Conservation (phyloP, 2,329 filamentous ascomycete genomes). For the Blastomyces percursus region DNA sequence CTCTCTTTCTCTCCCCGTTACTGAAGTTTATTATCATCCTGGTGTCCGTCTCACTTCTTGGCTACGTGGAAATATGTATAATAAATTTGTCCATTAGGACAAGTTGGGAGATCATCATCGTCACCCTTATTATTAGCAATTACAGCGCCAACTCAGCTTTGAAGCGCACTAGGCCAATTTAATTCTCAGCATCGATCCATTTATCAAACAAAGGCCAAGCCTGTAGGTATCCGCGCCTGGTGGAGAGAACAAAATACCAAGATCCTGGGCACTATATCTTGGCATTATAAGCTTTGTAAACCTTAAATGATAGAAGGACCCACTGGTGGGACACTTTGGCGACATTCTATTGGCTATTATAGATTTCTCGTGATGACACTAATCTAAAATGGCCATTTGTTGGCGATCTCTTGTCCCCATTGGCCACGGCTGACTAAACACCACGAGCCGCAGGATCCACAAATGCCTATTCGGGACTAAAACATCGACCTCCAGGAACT, state of each 20-base stretch:
- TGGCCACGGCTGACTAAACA: not conserved
- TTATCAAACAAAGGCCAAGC: not conserved
- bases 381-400: not conserved
- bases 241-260: not conserved
- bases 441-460: not conserved
- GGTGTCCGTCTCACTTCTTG: not conserved
- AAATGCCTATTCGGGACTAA: not conserved
- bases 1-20: not conserved
- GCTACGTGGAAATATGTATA: not conserved
- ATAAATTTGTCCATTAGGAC: not conserved
- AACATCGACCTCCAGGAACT: not conserved
- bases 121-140: not conserved
- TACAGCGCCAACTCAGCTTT: not conserved
- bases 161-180: not conserved
- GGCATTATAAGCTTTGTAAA: constrained; percentile 1
- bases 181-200: not conserved
- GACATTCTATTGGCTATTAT: not conserved
- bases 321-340: not conserved
- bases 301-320: not conserved
- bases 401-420: not conserved
- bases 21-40: not conserved
- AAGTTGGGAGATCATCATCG: not conserved
- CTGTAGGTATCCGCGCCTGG: not conserved
- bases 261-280: not conserved
- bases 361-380: not conserved